phyloP scores from a whole-genome alignment of 2,329 filamentous ascomycete genomes.

The Exophiala aquamarina region DNA sequence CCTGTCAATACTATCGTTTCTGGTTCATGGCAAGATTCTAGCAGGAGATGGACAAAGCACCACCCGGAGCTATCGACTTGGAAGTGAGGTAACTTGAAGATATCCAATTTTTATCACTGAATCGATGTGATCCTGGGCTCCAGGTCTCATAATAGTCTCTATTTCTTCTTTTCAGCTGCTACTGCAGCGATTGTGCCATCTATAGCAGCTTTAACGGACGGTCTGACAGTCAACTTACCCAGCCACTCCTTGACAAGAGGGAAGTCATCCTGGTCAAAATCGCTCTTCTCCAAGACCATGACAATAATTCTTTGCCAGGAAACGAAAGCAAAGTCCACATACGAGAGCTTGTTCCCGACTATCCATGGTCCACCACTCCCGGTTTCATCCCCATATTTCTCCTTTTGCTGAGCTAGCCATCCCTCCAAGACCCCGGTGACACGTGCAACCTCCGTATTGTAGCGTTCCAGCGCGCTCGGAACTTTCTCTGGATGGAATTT shows the following conservation, averaged over 20 bases:
- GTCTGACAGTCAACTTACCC: conserved; percentile 8
- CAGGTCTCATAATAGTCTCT: too few species aligned
- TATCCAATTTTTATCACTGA: too few species aligned
- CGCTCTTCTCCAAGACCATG: conserved; percentile 11
- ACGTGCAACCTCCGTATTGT: conserved; percentile 45
- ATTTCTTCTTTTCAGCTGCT: too few species aligned
- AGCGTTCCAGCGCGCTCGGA: conserved; percentile 44
- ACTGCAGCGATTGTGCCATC: neutral
- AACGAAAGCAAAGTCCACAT: conserved; percentile 44
- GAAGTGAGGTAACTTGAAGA: too few species aligned
- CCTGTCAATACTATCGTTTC: too few species aligned
- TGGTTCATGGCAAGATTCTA: too few species aligned
- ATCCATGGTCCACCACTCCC: conserved; percentile 34
- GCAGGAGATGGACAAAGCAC: too few species aligned
- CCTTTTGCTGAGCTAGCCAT: conserved; percentile 32
- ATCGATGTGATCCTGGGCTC: too few species aligned
- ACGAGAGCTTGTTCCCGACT: conserved; percentile 44
- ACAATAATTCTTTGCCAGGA: conserved; percentile 29
- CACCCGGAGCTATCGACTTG: too few species aligned
- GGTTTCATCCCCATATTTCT: conserved; percentile 4
- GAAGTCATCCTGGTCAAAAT: conserved; percentile 14
- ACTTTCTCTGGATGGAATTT: conserved; percentile 44
- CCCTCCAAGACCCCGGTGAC: conserved; percentile 46
- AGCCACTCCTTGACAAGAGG: conserved; percentile 23
- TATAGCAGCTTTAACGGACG: conserved; percentile 13